Evolutionary conservation across 148 eudicot species (phyloP), one percentile per base, ranked within the genome.

Genomic region (Vaccinium myrtillus): DNA sequence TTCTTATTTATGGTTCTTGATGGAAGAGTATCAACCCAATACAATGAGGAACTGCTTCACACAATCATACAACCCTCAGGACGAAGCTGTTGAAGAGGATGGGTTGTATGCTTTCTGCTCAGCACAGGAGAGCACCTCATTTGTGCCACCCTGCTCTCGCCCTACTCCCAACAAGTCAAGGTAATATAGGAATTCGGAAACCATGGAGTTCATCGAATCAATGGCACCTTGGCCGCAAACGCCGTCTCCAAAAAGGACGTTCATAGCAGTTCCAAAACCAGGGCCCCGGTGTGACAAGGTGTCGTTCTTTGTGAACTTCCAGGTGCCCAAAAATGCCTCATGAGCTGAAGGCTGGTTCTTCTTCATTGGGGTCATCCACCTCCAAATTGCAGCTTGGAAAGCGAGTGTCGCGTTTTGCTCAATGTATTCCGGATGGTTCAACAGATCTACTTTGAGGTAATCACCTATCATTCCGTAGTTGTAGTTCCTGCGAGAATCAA

Each of bases 261-360:
- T 97, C 98, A 97, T 94, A 59, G 99, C 93, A 83, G 91, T 67
- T 36, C 99, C 99, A 77, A 95, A 95, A n/a, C 99, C 99, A 46
- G 98, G 98, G 83, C 86, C 16, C 14, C 99, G 89, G 21, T 95
- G 86, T 6, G 94, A 83, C 82, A 93, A 81, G 21, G 99, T 97
- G 82, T 97, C 98, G 21, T 97, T 95, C 87, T 93, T 93, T 80
- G 94, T 93, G 70, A 94, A 96, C 87, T 94, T 93, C 98, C 98
- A 97, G 88, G 81, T 88, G 10, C 99, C 99, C 7, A 92, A 91
- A 58, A 95, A 93, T 50, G 81, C 93, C 50, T 97, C 89, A 23
- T 97, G 99, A n/a, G 98, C 90, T 8, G 99, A 94, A 18, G 99
- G 98, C 78, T 93, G 96, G 11, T 88, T 83, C 91, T 93, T 97